Evolutionary conservation across 768 basidiomycete genomes (phyloP).

Genomic region (Hysterangium stoloniferum): DNA sequence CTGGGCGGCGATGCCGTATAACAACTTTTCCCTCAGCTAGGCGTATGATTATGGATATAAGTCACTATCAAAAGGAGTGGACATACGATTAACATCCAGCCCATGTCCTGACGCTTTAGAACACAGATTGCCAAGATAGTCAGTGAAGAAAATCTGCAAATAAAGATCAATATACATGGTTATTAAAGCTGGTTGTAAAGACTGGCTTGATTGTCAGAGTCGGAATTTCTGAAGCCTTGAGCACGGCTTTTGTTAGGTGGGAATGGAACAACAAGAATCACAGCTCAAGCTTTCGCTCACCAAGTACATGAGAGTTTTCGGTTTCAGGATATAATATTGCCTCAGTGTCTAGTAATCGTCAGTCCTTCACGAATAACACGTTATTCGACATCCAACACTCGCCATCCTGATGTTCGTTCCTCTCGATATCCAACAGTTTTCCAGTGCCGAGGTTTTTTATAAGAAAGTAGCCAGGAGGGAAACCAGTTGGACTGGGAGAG

Average conservation of each 20-base stretch:
- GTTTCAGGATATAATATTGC: constrained; percentile 64
- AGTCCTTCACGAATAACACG: not conserved
- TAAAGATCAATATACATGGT: not conserved
- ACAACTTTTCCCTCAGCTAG: constrained; percentile 54
- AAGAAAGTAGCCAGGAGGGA: constrained; percentile 53
- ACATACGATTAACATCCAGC: constrained; percentile 65
- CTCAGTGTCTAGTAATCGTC: constrained; percentile 28
- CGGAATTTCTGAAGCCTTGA: constrained; percentile 57
- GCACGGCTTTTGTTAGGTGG: not conserved
- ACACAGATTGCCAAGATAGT: constrained; percentile 67
- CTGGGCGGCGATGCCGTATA: constrained; percentile 67
- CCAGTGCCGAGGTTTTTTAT: constrained; percentile 46
- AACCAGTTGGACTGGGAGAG: constrained; percentile 11
- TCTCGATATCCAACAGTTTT: constrained; percentile 50
- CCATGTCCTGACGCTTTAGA: constrained; percentile 77
- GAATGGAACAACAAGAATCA: not conserved
- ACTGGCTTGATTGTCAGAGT: constrained; percentile 65
- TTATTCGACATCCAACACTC: not conserved
- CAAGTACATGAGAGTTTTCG: constrained; percentile 71
- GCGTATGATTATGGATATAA: not conserved
- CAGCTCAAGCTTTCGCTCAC: constrained; percentile 28
- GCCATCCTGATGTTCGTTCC: constrained; percentile 50
- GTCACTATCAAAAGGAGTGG: not conserved
- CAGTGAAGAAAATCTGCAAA: constrained; percentile 76
- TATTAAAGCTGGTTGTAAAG: not conserved